These are phyloP conservation scores for Raphanus hybrid DNA, from an alignment of 441 rosid species.

Conservation along the genomic window DNA sequence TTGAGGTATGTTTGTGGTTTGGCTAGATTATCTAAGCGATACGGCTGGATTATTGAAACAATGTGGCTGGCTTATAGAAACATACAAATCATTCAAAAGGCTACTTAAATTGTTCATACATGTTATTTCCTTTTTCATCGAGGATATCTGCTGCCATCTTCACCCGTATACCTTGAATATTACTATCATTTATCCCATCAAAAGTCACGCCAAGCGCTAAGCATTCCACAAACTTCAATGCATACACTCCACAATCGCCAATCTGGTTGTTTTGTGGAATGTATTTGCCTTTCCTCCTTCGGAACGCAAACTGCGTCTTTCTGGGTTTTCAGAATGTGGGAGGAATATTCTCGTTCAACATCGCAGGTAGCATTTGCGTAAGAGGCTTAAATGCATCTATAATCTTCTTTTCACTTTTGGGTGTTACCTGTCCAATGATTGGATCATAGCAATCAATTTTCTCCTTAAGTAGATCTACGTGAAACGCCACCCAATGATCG, in stretches of 20 bases:
- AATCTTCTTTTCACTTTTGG: too few relatives aligned
- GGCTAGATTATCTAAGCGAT: not conserved
- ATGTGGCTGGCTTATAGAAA: not conserved
- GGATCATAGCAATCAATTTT: not conserved
- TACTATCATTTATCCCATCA: not conserved
- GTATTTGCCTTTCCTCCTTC: not conserved
- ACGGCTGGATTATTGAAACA: not conserved
- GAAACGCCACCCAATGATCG: too few relatives aligned
- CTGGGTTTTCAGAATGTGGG: not conserved
- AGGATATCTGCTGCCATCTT: not conserved
- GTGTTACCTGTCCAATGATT: too few relatives aligned
- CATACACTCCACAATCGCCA: not conserved
- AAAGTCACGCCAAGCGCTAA: not conserved
- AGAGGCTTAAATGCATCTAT: not conserved
- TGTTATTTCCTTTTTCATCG: not conserved
- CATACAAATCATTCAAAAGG: not conserved
- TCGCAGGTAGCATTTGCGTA: not conserved
- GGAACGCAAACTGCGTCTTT: not conserved
- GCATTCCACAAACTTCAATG: not conserved
- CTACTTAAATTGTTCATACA: not conserved
- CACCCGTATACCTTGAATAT: not conserved
- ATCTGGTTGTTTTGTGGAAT: not conserved
- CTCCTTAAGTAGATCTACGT: too few relatives aligned
- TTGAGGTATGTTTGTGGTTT: not conserved
- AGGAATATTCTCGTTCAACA: not conserved